phyloP scores from a whole-genome alignment of 306 rosid species.

The Cucurbita argyrosperma region DNA sequence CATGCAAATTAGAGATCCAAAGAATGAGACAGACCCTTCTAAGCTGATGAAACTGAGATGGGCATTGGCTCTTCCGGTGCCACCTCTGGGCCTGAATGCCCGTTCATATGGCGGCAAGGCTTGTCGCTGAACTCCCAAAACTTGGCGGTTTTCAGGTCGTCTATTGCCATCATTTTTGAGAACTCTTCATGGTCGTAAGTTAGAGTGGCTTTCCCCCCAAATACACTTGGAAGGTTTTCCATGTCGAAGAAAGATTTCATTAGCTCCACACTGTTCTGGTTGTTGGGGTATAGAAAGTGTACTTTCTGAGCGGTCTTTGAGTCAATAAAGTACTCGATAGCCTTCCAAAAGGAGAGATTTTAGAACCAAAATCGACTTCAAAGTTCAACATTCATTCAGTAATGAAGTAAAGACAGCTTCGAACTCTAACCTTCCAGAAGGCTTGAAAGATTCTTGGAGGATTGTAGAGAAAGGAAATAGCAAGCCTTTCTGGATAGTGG shows the following conservation, averaged over 20 bases:
- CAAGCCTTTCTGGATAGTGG: slow-evolving; percentile 97
- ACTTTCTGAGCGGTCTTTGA: slow-evolving; percentile 71
- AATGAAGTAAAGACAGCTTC: not conserved
- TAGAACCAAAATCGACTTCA: not conserved
- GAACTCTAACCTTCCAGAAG: slow-evolving; percentile 34
- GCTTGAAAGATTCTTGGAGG: slow-evolving; percentile 92
- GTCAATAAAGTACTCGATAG: slow-evolving; percentile 61
- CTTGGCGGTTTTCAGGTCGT: slow-evolving; percentile 67
- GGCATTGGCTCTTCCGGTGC: slow-evolving; percentile 24
- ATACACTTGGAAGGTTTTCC: slow-evolving; percentile 68
- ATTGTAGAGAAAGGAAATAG: slow-evolving; percentile 44
- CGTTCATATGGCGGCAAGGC: slow-evolving; percentile 22
- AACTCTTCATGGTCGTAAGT: slow-evolving; percentile 73
- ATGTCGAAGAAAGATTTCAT: slow-evolving; percentile 69
- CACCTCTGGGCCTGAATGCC: slow-evolving; percentile 29
- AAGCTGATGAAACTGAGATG: not conserved
- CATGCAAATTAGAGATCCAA: not conserved
- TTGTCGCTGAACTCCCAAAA: slow-evolving; percentile 61
- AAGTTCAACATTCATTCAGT: not conserved
- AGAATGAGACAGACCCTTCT: not conserved
- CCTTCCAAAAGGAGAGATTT: slow-evolving; percentile 23
- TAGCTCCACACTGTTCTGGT: slow-evolving; percentile 56
- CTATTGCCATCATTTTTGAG: slow-evolving; percentile 57
- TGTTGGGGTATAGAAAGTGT: slow-evolving; percentile 62
- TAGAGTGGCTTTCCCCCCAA: slow-evolving; percentile 72